Conservation (phyloP, 768 basidiomycete species). For the Leccinum arenicola region DNA sequence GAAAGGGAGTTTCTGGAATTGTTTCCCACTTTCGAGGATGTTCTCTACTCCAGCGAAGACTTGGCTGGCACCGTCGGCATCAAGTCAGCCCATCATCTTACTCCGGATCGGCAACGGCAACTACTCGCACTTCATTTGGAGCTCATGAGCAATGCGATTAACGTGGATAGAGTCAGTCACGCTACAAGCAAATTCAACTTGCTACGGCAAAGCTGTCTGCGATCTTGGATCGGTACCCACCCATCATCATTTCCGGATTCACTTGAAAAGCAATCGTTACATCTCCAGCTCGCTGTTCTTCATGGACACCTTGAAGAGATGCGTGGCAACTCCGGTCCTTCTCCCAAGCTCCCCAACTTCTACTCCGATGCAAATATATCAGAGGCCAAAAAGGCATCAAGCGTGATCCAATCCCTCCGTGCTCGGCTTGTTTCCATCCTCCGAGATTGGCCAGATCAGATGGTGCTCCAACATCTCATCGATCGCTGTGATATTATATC, state of each 20-base stretch:
- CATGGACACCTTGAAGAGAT: slow-evolving; percentile 38
- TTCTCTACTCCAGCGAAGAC: slow-evolving; percentile 32
- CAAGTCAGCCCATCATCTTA: slow-evolving; percentile 29
- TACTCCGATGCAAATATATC: slow-evolving; percentile 74
- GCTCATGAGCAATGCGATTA: slow-evolving; percentile 32
- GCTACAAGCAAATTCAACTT: slow-evolving; percentile 27
- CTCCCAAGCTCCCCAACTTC: slow-evolving; percentile 57
- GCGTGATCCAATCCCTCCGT: slow-evolving; percentile 49
- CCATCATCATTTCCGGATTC: slow-evolving; percentile 34
- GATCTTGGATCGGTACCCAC: slow-evolving; percentile 31
- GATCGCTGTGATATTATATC: slow-evolving; percentile 69
- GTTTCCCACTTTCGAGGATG: slow-evolving; percentile 83
- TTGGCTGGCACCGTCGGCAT: neutral
- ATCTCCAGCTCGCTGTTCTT: slow-evolving; percentile 52
- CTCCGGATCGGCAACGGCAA: slow-evolving; percentile 25
- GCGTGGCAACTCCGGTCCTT: slow-evolving; percentile 16
- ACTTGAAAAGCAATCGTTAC: slow-evolving; percentile 51
- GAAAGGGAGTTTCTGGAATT: slow-evolving; percentile 79
- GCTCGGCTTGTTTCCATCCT: slow-evolving; percentile 54
- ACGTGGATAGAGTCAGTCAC: slow-evolving; percentile 1
- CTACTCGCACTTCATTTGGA: slow-evolving; percentile 49
- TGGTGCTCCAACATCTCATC: slow-evolving; percentile 86
- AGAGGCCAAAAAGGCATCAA: slow-evolving; percentile 63
- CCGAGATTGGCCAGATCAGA: slow-evolving; percentile 93
- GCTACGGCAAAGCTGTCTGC: slow-evolving; percentile 34